Evolutionary conservation across 192 early-diverging fungal genomes (phyloP).

Genomic region (Haplosporangium gracile): DNA sequence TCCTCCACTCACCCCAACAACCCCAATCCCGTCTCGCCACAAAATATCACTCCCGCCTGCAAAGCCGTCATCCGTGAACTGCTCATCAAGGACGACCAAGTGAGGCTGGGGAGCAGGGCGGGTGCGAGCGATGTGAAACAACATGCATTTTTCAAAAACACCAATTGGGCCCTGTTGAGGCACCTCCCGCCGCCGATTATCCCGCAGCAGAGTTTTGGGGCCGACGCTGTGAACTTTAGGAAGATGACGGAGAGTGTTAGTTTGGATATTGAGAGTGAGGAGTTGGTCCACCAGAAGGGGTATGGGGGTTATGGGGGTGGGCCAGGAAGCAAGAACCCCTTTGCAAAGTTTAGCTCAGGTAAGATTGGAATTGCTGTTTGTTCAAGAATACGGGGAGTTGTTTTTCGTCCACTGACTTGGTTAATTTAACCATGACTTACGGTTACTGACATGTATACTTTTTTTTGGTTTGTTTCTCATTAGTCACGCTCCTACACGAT

Average conservation of each 20-base stretch:
- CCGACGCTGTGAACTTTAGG: constrained; percentile 80
- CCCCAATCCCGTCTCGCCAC: background rate
- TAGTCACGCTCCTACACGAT: constrained; percentile 40
- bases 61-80: constrained; percentile 87
- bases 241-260: constrained; percentile 73
- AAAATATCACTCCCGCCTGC: constrained; percentile 57
- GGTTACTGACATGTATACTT: background rate
- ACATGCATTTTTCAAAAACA: constrained; percentile 91
- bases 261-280: constrained; percentile 77
- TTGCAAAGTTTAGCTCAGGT: constrained; percentile 74
- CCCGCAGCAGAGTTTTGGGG: constrained; percentile 70
- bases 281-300: constrained; percentile 37
- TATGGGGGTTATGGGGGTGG: background rate
- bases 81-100: constrained; percentile 90
- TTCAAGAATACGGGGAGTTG: background rate
- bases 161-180: constrained; percentile 94
- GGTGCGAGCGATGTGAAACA: constrained; percentile 96
- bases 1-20: background rate
- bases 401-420: background rate
- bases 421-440: too few relatives aligned
- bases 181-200: constrained; percentile 89
- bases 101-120: constrained; percentile 86
- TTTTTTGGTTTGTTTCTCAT: background rate
- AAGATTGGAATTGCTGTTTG: background rate
- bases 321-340: constrained; percentile 60